phyloP scores from a whole-genome alignment of 805 yeast species.

The Wickerhamiella brachini region DNA sequence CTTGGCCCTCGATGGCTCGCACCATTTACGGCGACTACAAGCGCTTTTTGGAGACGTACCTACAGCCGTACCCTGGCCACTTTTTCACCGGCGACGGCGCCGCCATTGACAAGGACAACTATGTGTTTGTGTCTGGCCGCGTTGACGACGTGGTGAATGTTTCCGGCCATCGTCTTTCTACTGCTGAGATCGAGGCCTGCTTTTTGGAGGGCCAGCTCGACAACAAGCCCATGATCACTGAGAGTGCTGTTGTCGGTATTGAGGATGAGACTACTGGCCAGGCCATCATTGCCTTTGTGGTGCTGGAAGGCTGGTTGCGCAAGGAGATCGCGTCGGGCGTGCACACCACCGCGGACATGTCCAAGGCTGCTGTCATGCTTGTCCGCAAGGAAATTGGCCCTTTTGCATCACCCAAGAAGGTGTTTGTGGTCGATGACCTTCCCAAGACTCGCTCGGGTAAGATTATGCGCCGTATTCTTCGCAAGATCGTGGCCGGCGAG shows the following conservation, averaged over 20 bases:
- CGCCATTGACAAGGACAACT: conserved; percentile 92
- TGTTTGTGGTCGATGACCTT: conserved; percentile 72
- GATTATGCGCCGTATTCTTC: conserved; percentile 94
- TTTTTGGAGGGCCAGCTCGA: conserved; percentile 31
- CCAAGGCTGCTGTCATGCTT: conserved; percentile 66
- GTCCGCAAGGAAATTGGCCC: conserved; percentile 86
- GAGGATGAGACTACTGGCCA: conserved; percentile 94
- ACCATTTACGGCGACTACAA: conserved; percentile 81
- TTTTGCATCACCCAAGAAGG: conserved; percentile 89
- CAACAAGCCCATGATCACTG: conserved; percentile 70
- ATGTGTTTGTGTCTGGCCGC: conserved; percentile 95
- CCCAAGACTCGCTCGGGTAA: conserved; percentile 98
- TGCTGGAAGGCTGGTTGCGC: conserved; percentile 42
- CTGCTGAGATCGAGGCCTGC: conserved; percentile 95
- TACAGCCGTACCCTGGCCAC: conserved; percentile 83
- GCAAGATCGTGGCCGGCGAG: conserved; percentile 86
- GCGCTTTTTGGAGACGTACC: conserved; percentile 80
- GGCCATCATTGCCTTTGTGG: conserved; percentile 88
- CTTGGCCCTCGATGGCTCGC: conserved; percentile 99
- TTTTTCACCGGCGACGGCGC: conserved; percentile 99
- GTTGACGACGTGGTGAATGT: conserved; percentile 98
- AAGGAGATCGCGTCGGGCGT: conserved; percentile 28
- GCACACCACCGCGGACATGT: conserved; percentile 26
- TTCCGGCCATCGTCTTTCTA: conserved; percentile 94
- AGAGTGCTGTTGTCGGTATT: conserved; percentile 93